Base-by-base conservation (phyloP, 192 early-diverging fungal genomes). In the Geosiphon pyriformis region DNA sequence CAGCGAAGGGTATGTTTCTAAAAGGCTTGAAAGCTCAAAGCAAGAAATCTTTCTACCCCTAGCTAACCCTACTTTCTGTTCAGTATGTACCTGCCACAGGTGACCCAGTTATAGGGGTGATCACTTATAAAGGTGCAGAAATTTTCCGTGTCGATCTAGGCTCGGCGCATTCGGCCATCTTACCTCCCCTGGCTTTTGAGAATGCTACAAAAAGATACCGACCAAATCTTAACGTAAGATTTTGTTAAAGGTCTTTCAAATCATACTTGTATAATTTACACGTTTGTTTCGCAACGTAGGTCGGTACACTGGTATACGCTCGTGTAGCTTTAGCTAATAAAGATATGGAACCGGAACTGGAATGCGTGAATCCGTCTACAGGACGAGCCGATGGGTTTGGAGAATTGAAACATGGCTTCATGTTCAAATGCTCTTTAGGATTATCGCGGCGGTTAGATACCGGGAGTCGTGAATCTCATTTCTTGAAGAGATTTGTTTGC, bases 311-410 rank as follows among this genome's bases (percentile, higher is more conserved):
- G 8, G 83, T 99, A 2, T 99, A 94, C 67, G 93, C 84, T 17
- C 83, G 92, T 30, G 82, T 99, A 2, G 70, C 81, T 7, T 72
- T 94, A 33, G 95, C 97, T 29, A 92, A 96, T 78, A 88, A 85
- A 65, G 92, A 97, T 75, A 96, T 99, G 93, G 95, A 99, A 46
- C 92, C 97, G 10, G 97, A 99, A 67, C 70, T 99, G 17, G 91
- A 95, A 65, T 99, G 97, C 77, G 72, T 88, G 48, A 92, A 93
- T 68, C 87, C 89, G 10, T 73, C 83, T 17, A 87, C 89, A 0
- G 87, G 87, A 34, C 91, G 89, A 67, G 83, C 91, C 0, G 92
- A 93, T 65, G 95, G 94, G 8, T 98, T 82, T 77, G 96, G 96
- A 27, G 91, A 92, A 78, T 77, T 99, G 42, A 84, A 87, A 59